Conservation (phyloP, 139 green algal species). For the Chlorella sp. region DNA sequence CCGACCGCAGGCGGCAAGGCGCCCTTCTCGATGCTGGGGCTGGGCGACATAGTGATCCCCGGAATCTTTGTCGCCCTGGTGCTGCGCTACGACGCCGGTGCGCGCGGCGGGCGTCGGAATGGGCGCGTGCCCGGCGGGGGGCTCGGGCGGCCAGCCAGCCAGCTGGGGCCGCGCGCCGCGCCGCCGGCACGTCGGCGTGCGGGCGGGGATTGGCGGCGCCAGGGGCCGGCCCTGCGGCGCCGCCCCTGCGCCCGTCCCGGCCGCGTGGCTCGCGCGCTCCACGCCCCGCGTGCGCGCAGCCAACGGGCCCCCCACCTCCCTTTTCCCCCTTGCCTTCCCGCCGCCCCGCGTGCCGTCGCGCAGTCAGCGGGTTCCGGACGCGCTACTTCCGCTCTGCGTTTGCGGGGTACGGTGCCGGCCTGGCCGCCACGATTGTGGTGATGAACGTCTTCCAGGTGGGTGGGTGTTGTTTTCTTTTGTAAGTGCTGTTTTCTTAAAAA, state of each 20-base stretch:
- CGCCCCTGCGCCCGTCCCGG: not conserved
- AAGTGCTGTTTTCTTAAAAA: no score
- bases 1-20: slow-evolving; percentile 4
- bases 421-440: slow-evolving; percentile 90
- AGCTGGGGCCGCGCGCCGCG: slow-evolving; percentile 6
- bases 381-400: no score
- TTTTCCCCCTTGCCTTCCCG: not conserved
- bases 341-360: slow-evolving; percentile 49
- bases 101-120: no score
- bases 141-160: slow-evolving; percentile 17
- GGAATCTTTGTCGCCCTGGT: slow-evolving; percentile 97
- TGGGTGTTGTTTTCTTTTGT: no score
- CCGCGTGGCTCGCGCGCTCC: not conserved
- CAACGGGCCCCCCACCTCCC: not conserved
- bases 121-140: no score
- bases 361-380: no score
- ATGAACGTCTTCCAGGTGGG: slow-evolving; percentile 95
- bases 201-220: no score
- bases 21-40: slow-evolving; percentile 95
- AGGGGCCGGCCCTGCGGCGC: not conserved
- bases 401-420: slow-evolving; percentile 80
- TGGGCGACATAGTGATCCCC: slow-evolving; percentile 93
- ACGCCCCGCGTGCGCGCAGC: not conserved
- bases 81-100: slow-evolving; percentile 86
- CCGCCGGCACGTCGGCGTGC: not conserved